Base-by-base conservation (phyloP, 345 rosid genomes). In the Citrus trifoliata region DNA sequence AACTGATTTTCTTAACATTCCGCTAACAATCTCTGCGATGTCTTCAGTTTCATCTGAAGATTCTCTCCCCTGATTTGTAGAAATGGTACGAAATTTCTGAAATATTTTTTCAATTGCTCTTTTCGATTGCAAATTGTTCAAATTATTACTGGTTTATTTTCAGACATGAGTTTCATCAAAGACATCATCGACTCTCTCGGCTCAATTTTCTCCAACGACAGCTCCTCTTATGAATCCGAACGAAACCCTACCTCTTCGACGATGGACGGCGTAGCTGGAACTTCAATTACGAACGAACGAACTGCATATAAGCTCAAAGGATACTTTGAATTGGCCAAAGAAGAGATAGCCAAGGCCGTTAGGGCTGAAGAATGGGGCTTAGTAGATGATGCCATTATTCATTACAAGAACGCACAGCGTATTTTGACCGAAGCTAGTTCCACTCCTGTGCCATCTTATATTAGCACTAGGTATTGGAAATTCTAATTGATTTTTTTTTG, bases 311-410 rank as follows among this genome's bases (percentile, higher is more conserved):
- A 95, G 90, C 87, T 95, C 66, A 95, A 93, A 83, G 98, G 98
- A 12, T 95, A 90, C 87, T 85, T 83, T 78, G 97, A 95, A 83
- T 89, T 95, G 67, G 98, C 96, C 48, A 95, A 88, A 80, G 91
- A 81, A 73, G 97, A 92, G 85, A 95, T 93, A 63, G 92, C 86
- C 25, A 92, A 90, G 73, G 98, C 94, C 10, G 93, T 95, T 22
- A 85, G 93, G 68, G 90, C 95, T n/a, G 99, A 95, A 83, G 99
- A 95, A 71, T 92, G 98, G 95, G 97, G 98, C 53, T 83, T 95
- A 73, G 79, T 83, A 63, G 96, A 93, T 21, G 97, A 95, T 32
- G 97, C 99, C 7, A 70, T 95, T 59, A 76, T 82, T 53, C 96
- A 93, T 81, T 95, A 95, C 79, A 87, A 82, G 79, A 92, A 87